These are phyloP conservation scores for Suhomyces kilbournensis DNA, from an alignment of 805 yeast species.

Conservation along the genomic window DNA sequence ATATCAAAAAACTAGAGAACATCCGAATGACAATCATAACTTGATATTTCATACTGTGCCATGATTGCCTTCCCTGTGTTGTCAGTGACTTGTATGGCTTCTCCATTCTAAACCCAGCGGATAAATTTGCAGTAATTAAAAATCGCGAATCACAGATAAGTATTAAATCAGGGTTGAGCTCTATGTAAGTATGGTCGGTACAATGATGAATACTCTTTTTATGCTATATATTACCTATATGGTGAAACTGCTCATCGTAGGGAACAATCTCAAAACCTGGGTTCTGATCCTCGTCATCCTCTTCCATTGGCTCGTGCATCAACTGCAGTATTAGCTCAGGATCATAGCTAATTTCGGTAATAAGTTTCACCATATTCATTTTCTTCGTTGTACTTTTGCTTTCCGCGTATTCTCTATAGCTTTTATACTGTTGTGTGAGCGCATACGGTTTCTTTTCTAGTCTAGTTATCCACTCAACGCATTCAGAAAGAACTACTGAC, in stretches of 20 bases:
- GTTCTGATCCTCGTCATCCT: neutral
- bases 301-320: neutral
- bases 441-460: neutral
- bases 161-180: neutral
- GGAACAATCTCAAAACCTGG: slow-evolving; percentile 2
- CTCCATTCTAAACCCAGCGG: neutral
- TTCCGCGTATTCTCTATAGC: neutral
- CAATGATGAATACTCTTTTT: no score
- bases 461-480: slow-evolving; percentile 21
- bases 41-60: neutral
- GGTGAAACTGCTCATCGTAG: neutral
- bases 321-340: neutral
- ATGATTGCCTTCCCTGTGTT: neutral
- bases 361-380: neutral
- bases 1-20: neutral
- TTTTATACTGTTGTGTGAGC: neutral
- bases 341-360: neutral
- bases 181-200: no score
- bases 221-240: neutral
- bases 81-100: neutral
- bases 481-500: slow-evolving; percentile 15
- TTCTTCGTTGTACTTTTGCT: neutral
- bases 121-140: neutral
- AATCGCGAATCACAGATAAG: no score
- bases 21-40: neutral